Conservation (phyloP, 2,329 filamentous ascomycete genomes). For the Talaromyces rugulosus region DNA sequence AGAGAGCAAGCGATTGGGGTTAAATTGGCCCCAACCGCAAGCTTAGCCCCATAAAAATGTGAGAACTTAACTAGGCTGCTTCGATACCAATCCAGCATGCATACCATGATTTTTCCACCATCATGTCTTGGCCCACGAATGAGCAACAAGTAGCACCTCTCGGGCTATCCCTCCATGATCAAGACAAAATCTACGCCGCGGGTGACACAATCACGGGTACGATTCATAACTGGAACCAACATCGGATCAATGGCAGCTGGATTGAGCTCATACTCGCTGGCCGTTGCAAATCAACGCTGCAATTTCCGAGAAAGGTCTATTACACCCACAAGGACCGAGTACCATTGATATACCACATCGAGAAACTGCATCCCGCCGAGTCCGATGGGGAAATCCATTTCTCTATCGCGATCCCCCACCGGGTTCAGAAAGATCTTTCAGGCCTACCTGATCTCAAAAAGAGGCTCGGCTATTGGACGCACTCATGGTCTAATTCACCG, state of each 20-base stretch:
- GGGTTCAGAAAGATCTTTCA: neutral
- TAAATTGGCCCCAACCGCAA: no score
- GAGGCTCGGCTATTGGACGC: neutral
- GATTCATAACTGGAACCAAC: neutral
- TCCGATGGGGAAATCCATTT: neutral
- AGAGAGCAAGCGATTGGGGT: no score
- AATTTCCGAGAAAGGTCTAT: neutral
- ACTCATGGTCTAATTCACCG: neutral
- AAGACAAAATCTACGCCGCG: neutral
- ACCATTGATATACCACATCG: neutral
- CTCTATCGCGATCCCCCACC: neutral
- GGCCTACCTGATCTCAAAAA: neutral
- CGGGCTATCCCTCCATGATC: neutral
- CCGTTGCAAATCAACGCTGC: neutral
- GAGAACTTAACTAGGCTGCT: no score
- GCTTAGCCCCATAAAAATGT: no score
- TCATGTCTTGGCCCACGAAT: neutral
- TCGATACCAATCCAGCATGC: no score
- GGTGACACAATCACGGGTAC: neutral
- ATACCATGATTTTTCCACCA: neutral
- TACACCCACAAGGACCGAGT: neutral
- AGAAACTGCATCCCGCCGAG: neutral
- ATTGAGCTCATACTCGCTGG: neutral
- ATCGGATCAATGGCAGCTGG: neutral
- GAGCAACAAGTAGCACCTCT: neutral